Evolutionary conservation across 2,329 filamentous ascomycete genomes (phyloP), one percentile per base, ranked within the genome.

Genomic region (Neonectria sp.): DNA sequence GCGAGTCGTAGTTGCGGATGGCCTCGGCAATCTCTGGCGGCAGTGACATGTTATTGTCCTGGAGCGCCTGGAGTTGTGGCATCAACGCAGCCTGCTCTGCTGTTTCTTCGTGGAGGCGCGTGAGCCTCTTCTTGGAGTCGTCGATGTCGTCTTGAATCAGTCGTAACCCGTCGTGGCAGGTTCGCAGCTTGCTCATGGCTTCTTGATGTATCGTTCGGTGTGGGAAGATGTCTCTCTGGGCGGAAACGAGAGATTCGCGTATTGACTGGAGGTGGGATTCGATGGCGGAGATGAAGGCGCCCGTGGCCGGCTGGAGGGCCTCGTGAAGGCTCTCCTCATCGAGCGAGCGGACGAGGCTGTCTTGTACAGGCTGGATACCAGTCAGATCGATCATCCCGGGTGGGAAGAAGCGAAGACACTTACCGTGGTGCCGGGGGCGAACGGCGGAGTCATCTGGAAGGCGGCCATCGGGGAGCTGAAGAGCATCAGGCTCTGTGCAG

Each of bases 401-500:
- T 3, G 6, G 6, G 17, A 43, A 3, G 9, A 29, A 37, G 11
- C 13, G 2, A 27, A 29, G 45, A 7, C 25, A 75, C 74, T 60
- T 3, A 75, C 74, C 24, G 68, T 63, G 51, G 61, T 63, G 61
- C 60, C 68, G 7, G 69, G 48, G 3, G 66, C 65, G 40, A 68
- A 70, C n/a, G 71, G 68, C 6, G 74, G 68, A 8, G 70, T 69
- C 74, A 76, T 75, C n/a, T 76, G 74, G 58, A 74, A 76, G n/a
- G 72, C 68, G 25, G 73, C 71, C 74, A 76, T 76, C 3, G 74
- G 74, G 21, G 74, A 76, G 55, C 74, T 76, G 45, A 76, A 76
- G 63, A 76, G 74, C 74, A 76, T 76, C 35, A 76, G 53, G 49
- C 74, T 76, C 65, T 76, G 74, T 2, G 74, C 74, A 17, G 74